phyloP scores from a whole-genome alignment of 177 flowering plant genomes.

The Telopea speciosissima region DNA sequence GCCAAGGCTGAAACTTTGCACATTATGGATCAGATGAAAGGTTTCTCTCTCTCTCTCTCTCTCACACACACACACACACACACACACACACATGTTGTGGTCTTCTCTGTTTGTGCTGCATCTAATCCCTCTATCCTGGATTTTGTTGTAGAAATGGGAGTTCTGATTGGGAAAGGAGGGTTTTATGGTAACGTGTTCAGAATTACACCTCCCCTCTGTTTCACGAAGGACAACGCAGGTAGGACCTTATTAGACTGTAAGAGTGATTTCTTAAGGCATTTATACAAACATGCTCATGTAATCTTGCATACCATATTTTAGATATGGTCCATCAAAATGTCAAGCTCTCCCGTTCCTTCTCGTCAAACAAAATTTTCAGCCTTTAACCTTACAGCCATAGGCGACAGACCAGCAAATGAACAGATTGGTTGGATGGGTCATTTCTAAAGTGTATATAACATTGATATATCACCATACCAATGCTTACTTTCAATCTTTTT shows the following conservation, averaged over 20 bases:
- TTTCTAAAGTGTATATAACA: no score
- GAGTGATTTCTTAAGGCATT: background rate
- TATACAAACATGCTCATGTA: background rate
- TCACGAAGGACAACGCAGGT: slow-evolving; percentile 95
- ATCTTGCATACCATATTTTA: no score
- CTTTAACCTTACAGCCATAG: no score
- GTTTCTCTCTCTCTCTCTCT: slow-evolving; percentile 30
- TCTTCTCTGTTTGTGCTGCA: background rate
- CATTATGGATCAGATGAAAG: slow-evolving; percentile 88
- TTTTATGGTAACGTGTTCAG: slow-evolving; percentile 82
- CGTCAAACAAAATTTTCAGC: no score
- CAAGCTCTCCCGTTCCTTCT: no score
- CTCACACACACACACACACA: background rate
- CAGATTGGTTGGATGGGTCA: no score
- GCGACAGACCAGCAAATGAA: no score
- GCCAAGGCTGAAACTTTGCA: slow-evolving; percentile 69
- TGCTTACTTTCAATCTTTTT: background rate
- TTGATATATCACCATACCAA: background rate
- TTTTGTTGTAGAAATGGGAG: slow-evolving; percentile 57
- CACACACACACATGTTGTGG: background rate
- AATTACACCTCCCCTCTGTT: slow-evolving; percentile 93
- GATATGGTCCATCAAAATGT: no score
- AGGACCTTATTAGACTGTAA: background rate
- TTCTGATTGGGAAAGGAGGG: slow-evolving; percentile 87
- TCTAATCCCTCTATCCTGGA: background rate